Evolutionary conservation across 2,329 filamentous ascomycete species (phyloP).

Genomic region (Talaromyces sp.): DNA sequence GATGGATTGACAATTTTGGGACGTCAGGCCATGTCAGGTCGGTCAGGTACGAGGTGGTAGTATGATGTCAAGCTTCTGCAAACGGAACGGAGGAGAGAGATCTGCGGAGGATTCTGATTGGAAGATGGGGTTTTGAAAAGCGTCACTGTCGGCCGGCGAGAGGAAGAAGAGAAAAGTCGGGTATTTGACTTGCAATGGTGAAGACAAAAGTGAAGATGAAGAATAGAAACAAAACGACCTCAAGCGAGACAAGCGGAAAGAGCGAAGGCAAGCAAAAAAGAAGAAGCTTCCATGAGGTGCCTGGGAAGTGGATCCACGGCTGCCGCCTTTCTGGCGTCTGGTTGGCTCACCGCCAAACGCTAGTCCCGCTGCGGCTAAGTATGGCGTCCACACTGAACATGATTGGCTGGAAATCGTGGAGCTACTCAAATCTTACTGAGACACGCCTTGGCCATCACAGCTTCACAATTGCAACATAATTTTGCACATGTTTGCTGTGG

Average conservation of each 20-base stretch:
- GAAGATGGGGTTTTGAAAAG: not conserved
- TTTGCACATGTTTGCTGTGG: not conserved
- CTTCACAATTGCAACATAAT: not conserved
- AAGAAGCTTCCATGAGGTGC: slow-evolving; percentile 11
- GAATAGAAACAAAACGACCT: not conserved
- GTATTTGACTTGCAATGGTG: not conserved
- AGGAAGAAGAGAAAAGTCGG: slow-evolving; percentile 4
- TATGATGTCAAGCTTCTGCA: slow-evolving; percentile 12
- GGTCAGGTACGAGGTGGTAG: not conserved
- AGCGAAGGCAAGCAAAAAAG: not conserved
- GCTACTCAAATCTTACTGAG: slow-evolving; percentile 7
- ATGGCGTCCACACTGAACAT: not conserved
- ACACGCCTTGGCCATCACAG: slow-evolving; percentile 2
- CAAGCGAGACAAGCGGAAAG: not conserved
- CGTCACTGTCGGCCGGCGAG: slow-evolving; percentile 3
- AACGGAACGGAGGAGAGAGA: slow-evolving; percentile 6
- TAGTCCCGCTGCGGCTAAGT: not conserved
- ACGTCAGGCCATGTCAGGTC: not conserved
- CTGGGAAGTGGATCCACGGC: slow-evolving; percentile 1
- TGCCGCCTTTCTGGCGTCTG: not conserved
- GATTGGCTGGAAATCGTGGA: not conserved
- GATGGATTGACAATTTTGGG: not conserved
- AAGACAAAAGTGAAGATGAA: slow-evolving; percentile 3
- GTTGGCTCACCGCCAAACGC: not conserved
- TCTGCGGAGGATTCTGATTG: not conserved